phyloP scores from a whole-genome alignment of 495 filamentous ascomycete species.

The Daldinia caldariorum region DNA sequence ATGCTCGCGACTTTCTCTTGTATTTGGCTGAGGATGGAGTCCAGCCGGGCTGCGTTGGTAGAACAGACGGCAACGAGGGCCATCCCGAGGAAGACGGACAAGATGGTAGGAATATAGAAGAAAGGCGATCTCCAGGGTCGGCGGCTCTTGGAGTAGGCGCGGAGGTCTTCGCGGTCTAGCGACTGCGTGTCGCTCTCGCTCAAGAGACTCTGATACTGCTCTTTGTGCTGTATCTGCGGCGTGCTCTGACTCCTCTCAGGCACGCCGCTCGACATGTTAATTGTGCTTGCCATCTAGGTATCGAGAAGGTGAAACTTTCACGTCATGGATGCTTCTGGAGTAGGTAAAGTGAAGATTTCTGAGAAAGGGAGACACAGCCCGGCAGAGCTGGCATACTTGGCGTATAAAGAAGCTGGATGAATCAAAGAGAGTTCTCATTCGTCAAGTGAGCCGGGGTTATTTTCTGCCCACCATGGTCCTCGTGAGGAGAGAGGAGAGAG shows the following conservation, averaged over 20 bases:
- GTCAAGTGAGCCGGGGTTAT: not conserved
- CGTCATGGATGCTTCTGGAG: not conserved
- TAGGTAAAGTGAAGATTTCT: not conserved
- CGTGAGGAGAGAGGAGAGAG: not conserved
- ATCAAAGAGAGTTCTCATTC: not conserved
- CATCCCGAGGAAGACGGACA: not conserved
- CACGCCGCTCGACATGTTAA: not conserved
- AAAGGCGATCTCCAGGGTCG: not conserved
- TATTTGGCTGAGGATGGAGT: not conserved
- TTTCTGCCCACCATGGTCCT: not conserved
- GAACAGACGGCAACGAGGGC: not conserved
- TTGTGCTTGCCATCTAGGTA: not conserved
- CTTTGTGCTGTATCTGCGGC: not conserved
- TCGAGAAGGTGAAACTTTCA: not conserved
- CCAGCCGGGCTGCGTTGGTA: not conserved
- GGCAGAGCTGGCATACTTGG: not conserved
- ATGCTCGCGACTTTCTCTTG: not conserved
- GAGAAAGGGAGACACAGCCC: not conserved
- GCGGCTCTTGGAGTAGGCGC: not conserved
- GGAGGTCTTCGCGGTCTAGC: constrained; percentile 2
- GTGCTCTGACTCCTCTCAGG: not conserved
- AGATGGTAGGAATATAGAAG: not conserved
- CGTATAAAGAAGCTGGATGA: not conserved
- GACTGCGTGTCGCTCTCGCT: constrained; percentile 8
- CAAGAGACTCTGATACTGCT: constrained; percentile 19